Percentiles rank a stretch among this genome's conserved stretches.
Conservation (phyloP, 1,284 basidiomycete species). For the Microbotryomycetes sp. region DNA sequence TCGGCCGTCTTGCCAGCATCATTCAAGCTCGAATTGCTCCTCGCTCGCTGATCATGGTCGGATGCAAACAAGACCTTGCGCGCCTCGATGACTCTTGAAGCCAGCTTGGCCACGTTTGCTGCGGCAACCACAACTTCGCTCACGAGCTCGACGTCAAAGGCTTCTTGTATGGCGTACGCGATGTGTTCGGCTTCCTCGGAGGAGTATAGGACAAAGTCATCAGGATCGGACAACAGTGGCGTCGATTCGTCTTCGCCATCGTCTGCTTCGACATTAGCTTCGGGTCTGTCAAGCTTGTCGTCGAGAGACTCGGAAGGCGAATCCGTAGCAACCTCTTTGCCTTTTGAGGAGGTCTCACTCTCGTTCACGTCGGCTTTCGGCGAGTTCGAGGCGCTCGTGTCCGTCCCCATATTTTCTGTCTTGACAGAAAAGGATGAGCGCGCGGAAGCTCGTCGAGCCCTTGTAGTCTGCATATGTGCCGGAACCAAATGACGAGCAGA, state of each 20-base stretch:
- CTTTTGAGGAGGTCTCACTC: conserved; percentile 34
- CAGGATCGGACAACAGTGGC: conserved; percentile 51
- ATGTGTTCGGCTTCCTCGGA: conserved; percentile 82
- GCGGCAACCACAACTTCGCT: conserved; percentile 87
- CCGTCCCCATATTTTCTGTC: background rate
- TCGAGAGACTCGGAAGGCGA: background rate
- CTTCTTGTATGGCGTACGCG: conserved; percentile 63
- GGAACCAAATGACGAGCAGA: conserved; percentile 43
- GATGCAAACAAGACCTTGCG: conserved; percentile 53
- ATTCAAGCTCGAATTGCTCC: background rate
- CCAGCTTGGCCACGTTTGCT: conserved; percentile 75
- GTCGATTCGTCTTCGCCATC: conserved; percentile 2
- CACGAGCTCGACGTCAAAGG: conserved; percentile 79
- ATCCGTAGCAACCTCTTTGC: background rate
- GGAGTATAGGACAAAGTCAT: conserved; percentile 93
- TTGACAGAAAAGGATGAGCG: background rate
- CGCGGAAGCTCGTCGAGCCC: background rate
- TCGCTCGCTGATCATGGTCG: background rate
- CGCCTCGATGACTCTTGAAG: conserved; percentile 74
- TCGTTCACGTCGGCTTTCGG: background rate
- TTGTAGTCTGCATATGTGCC: background rate
- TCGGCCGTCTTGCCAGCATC: background rate
- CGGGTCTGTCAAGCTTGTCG: background rate
- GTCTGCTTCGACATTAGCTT: background rate
- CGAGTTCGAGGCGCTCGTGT: background rate